Evolutionary conservation across 257 asterid genomes (phyloP), one percentile per base, ranked within the genome.

Genomic region (Paraleonurus japonicus): DNA sequence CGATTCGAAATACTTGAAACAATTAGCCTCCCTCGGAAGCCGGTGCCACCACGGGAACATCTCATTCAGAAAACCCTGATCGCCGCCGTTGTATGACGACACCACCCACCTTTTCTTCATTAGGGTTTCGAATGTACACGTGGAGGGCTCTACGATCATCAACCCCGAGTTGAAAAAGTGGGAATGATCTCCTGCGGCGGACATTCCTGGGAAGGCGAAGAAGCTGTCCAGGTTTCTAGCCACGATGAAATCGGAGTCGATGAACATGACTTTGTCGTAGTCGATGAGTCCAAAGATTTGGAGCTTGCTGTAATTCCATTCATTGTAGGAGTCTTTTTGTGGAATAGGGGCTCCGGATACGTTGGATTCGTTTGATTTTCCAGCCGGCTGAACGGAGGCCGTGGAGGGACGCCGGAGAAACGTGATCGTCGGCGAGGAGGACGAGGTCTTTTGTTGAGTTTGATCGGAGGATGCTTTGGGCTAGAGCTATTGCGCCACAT

Each of bases 291-390:
- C 86, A 92, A 96, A 92, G 2, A 90, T 80, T 0, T 91, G 62
- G 16, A 92, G 92, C 80, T 92, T 92, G 91, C 95, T 89, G 81
- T 89, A 92, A 54, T 92, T 92, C 87, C 89, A 90, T 53, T 88
- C 90, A 37, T 90, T 92, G 68, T 90, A 90, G 13, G 95, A 61
- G 13, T 74, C 39, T 24, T 68, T 79, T 15, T 39, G n/a, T 13
- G 0, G 96, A 80, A 5, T 75, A 62, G 9, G 96, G 89, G 57
- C 87, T 90, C 23, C 85, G 79, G 27, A 92, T 85, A 2, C 96
- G 80, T 23, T 73, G 13, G 22, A 86, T 86, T 0, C 23, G 77
- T 33, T 69, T 79, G 77, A 85, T 76, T 33, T 80, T 86, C 98
- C 96, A 92, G 0, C 98, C 96, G 2, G 95, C 88, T 4, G 72